phyloP scores from a whole-genome alignment of 2,329 filamentous ascomycete species.

The Pseudocercospora eumusae region DNA sequence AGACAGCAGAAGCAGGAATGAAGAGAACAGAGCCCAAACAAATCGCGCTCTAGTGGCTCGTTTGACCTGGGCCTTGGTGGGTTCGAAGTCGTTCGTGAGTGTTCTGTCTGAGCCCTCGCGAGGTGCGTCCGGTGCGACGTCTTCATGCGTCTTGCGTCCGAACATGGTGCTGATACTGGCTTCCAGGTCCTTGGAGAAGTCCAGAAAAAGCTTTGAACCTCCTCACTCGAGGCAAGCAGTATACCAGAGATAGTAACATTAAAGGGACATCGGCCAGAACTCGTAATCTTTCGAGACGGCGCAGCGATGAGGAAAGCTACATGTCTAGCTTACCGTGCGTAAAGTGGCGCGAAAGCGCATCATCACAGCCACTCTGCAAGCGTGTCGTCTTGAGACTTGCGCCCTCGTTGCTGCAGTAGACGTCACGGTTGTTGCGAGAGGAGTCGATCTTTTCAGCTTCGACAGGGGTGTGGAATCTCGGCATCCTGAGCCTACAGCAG shows the following conservation, averaged over 20 bases:
- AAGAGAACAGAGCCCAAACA: conserved; percentile 65
- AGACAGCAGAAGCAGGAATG: conserved; percentile 70
- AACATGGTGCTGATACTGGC: conserved; percentile 33
- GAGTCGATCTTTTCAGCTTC: conserved; percentile 1
- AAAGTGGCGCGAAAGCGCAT: conserved; percentile 4
- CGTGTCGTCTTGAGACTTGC: too few species aligned
- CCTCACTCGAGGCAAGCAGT: neutral
- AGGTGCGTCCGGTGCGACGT: conserved; percentile 9
- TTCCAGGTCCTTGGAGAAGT: neutral
- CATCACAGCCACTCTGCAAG: neutral
- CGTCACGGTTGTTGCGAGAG: conserved; percentile 10
- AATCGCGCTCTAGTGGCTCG: conserved; percentile 56
- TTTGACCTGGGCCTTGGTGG: conserved; percentile 46
- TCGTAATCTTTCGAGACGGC: neutral
- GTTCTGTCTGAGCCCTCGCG: conserved; percentile 31
- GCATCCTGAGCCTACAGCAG: neutral
- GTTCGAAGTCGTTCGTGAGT: conserved; percentile 34
- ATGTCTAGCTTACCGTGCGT: conserved; percentile 4
- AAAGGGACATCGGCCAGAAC: neutral
- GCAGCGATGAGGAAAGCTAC: neutral
- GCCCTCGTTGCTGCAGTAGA: conserved; percentile 12
- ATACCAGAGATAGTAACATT: neutral
- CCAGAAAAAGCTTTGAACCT: neutral
- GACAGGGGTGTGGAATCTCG: conserved; percentile 9
- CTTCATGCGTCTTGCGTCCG: conserved; percentile 34